Evolutionary conservation across 2,329 filamentous ascomycete genomes (phyloP).

Genomic region (Penicillium sp.): DNA sequence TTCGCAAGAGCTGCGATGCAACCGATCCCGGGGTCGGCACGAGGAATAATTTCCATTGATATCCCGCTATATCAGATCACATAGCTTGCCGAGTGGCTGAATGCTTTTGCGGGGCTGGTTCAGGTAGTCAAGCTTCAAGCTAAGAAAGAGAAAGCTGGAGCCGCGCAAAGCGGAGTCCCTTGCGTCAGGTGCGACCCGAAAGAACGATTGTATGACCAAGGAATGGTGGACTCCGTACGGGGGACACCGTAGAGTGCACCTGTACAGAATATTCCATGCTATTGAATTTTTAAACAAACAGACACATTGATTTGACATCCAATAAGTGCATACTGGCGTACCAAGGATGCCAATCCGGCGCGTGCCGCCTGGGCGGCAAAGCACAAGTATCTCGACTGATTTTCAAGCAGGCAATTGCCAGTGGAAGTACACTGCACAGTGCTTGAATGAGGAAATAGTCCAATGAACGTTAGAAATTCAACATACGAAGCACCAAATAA

Average conservation of each 20-base stretch:
- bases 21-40: conserved; percentile 3
- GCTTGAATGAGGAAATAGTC: neutral
- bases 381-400: neutral
- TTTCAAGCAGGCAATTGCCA: too few species aligned
- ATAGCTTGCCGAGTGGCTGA: conserved; percentile 4
- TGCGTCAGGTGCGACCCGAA: neutral
- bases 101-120: conserved; percentile 19
- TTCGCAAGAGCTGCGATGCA: neutral
- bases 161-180: conserved; percentile 8
- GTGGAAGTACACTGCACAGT: neutral
- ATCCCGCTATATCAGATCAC: conserved; percentile 13
- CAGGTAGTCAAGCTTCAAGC: neutral
- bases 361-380: neutral
- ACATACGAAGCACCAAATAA: neutral
- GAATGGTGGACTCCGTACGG: neutral
- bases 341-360: neutral
- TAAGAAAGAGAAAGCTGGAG: neutral
- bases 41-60: conserved; percentile 21
- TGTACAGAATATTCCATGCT: neutral
- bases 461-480: neutral
- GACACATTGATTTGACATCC: neutral
- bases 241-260: neutral
- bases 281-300: neutral
- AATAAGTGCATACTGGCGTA: neutral
- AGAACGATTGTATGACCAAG: neutral